phyloP scores from a whole-genome alignment of 2,329 filamentous ascomycete species.

The Microdochium paspali region DNA sequence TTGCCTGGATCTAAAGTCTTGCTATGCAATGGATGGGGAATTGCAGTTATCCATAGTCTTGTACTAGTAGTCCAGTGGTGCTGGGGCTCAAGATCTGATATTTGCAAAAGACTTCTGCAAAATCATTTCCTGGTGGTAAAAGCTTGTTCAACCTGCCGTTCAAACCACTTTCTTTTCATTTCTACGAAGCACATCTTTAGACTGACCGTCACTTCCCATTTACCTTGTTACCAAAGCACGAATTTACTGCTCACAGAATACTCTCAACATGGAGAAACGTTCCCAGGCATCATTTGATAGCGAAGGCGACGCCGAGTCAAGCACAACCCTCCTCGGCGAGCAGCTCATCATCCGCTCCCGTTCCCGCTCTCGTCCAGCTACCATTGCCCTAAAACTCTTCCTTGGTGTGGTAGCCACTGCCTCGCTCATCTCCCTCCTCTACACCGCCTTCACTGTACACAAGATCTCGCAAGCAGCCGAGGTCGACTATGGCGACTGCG shows the following conservation, averaged over 20 bases:
- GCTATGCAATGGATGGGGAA: too few relatives aligned
- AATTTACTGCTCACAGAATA: background rate
- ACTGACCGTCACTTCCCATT: too few relatives aligned
- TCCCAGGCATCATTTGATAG: background rate
- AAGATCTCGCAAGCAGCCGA: background rate
- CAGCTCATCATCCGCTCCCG: background rate
- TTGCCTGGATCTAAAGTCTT: too few relatives aligned
- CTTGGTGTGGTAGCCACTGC: background rate
- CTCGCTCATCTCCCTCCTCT: slow-evolving; percentile 1
- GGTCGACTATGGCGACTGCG: slow-evolving; percentile 7
- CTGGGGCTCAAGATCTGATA: too few relatives aligned
- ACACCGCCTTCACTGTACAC: background rate
- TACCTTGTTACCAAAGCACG: background rate
- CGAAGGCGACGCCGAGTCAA: background rate
- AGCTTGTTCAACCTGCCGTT: too few relatives aligned
- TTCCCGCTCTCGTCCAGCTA: background rate
- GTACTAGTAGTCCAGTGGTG: too few relatives aligned
- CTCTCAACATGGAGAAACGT: background rate
- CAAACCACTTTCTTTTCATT: too few relatives aligned
- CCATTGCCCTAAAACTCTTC: slow-evolving; percentile 1
- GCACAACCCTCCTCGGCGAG: slow-evolving; percentile 1
- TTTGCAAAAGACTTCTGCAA: too few relatives aligned
- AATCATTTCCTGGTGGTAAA: too few relatives aligned
- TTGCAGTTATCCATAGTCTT: too few relatives aligned
- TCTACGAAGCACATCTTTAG: too few relatives aligned